Conservation (phyloP, 306 rosid species). For the Lithocarpus polystachyus region DNA sequence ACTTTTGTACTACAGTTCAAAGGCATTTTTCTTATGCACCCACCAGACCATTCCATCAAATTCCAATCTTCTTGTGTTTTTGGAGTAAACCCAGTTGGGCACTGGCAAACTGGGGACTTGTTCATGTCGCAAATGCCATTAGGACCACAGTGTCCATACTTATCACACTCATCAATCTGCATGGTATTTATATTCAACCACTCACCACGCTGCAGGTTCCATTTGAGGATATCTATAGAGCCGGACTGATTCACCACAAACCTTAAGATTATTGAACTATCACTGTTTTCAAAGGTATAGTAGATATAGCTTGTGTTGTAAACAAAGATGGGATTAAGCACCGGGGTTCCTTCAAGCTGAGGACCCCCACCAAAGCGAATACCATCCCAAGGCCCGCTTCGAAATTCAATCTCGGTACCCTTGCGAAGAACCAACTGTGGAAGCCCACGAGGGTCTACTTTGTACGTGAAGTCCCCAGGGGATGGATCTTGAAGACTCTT, state of each 20-base stretch:
- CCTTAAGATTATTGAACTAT: constrained; percentile 20
- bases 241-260: constrained; percentile 36
- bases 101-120: constrained; percentile 22
- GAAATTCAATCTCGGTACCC: constrained; percentile 24
- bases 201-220: constrained; percentile 26
- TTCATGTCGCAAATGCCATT: constrained; percentile 28
- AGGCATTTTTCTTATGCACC: constrained; percentile 24
- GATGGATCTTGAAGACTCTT: constrained; percentile 30
- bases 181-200: constrained; percentile 22
- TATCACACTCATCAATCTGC: constrained; percentile 36
- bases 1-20: constrained; percentile 15
- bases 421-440: constrained; percentile 37
- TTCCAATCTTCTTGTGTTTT: constrained; percentile 21
- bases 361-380: constrained; percentile 29
- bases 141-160: constrained; percentile 42
- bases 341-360: constrained; percentile 19
- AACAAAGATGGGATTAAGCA: constrained; percentile 34
- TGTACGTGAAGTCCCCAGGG: constrained; percentile 34
- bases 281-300: constrained; percentile 31
- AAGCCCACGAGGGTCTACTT: constrained; percentile 32
- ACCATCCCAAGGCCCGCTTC: constrained; percentile 51
- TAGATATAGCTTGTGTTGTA: constrained; percentile 30
- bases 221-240: constrained; percentile 28
- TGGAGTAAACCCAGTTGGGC: constrained; percentile 38
- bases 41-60: constrained; percentile 21